Evolutionary conservation across 176 grass and related monocot species (phyloP).

Genomic region (Triticum urartu): DNA sequence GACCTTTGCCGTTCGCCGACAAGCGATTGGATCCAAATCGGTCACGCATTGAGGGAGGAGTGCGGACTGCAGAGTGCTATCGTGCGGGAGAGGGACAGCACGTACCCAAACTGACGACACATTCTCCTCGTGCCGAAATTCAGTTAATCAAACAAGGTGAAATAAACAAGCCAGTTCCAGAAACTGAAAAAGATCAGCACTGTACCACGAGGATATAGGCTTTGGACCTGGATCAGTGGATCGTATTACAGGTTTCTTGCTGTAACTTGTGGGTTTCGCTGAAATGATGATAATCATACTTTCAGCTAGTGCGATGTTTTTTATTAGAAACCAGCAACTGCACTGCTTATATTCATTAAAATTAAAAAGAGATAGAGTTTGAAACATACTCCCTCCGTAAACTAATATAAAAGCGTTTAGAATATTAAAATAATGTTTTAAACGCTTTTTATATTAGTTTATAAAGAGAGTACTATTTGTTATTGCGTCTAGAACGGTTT

Average conservation of each 20-base stretch:
- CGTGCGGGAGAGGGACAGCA: not conserved
- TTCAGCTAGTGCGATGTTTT: not conserved
- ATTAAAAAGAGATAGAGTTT: too few relatives aligned
- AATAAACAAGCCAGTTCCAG: not conserved
- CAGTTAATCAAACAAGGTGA: not conserved
- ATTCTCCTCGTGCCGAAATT: not conserved
- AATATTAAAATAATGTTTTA: too few relatives aligned
- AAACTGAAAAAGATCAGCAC: not conserved
- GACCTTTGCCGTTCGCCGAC: too few relatives aligned
- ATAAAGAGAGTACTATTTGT: too few relatives aligned
- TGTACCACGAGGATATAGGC: not conserved
- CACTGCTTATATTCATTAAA: too few relatives aligned
- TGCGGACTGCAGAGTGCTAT: not conserved
- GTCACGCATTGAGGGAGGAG: not conserved
- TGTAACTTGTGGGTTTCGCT: too few relatives aligned
- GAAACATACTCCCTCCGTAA: too few relatives aligned
- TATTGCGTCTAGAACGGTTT: too few relatives aligned
- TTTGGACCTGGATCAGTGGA: not conserved
- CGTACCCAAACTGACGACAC: not conserved
- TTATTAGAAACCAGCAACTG: too few relatives aligned
- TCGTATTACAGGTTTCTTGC: not conserved
- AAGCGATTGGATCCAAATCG: too few relatives aligned
- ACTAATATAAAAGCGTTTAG: too few relatives aligned
- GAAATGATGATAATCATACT: not conserved
- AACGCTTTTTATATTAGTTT: too few relatives aligned